phyloP scores from a whole-genome alignment of 1,139 yeast genomes.

The Maudiozyma humilis region DNA sequence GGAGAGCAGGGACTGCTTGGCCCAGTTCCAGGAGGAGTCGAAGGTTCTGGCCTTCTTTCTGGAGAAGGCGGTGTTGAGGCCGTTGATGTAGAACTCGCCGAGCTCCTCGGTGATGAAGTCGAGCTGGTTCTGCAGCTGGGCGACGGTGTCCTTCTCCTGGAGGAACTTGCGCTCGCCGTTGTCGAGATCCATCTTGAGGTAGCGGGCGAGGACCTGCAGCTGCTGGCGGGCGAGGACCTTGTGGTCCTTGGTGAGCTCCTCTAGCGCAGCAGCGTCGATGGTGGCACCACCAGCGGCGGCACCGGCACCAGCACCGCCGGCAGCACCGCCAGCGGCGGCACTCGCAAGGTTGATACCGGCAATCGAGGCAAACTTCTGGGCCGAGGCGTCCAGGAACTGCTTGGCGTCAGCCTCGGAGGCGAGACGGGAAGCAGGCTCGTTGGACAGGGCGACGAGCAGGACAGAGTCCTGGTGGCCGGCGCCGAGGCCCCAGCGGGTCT shows the following conservation, averaged over 20 bases:
- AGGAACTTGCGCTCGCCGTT: conserved; percentile 81
- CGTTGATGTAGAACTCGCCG: conserved; percentile 89
- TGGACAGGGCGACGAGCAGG: conserved; percentile 70
- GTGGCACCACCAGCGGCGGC: conserved; percentile 80
- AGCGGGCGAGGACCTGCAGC: conserved; percentile 88
- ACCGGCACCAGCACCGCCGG: conserved; percentile 42
- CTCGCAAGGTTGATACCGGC: conserved; percentile 73
- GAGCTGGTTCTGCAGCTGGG: conserved; percentile 75
- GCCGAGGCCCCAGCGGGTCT: conserved; percentile 84
- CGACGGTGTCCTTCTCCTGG: conserved; percentile 82
- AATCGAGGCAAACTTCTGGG: conserved; percentile 75
- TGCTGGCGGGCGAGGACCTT: conserved; percentile 88
- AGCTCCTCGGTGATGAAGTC: conserved; percentile 92
- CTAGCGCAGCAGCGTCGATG: conserved; percentile 92
- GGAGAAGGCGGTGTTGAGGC: conserved; percentile 85
- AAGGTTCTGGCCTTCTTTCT: conserved; percentile 89
- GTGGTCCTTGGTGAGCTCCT: conserved; percentile 86
- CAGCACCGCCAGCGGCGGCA: conserved; percentile 44
- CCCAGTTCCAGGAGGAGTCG: conserved; percentile 99
- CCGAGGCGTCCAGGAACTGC: conserved; percentile 70
- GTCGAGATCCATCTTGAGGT: conserved; percentile 84
- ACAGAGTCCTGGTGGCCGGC: conserved; percentile 91
- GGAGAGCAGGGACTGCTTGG: conserved; percentile 89
- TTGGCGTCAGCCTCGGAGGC: conserved; percentile 85
- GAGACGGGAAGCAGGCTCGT: conserved; percentile 86